These are phyloP conservation scores for Candida tetrigidarum DNA, from an alignment of 1,139 yeast genomes.

Conservation along the genomic window DNA sequence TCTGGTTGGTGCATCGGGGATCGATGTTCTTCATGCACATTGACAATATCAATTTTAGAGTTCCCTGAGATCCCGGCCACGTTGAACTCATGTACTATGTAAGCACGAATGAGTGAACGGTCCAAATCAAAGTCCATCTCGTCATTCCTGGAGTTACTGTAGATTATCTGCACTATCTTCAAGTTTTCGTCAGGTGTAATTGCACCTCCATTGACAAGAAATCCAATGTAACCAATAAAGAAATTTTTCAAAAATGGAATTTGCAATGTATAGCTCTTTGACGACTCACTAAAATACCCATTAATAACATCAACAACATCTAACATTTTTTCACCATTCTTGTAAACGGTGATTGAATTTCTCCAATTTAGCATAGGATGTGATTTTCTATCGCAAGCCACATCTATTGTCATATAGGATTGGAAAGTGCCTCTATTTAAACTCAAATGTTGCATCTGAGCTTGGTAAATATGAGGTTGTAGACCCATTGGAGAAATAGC, in stretches of 20 bases:
- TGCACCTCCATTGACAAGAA: constrained; percentile 34
- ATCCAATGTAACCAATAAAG: constrained; percentile 45
- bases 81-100: constrained; percentile 33
- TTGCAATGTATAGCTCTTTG: constrained; percentile 30
- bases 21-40: constrained; percentile 1
- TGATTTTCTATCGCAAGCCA: constrained; percentile 14
- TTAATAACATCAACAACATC: constrained; percentile 37
- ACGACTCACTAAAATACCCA: constrained; percentile 30
- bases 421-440: constrained; percentile 31
- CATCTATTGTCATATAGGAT: constrained; percentile 33
- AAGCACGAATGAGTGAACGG: constrained; percentile 26
- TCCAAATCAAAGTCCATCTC: constrained; percentile 17
- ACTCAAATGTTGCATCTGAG: constrained; percentile 21
- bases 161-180: constrained; percentile 36
- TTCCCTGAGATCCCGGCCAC: constrained; percentile 16
- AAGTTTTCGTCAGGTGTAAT: constrained; percentile 28
- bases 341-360: constrained; percentile 35
- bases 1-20: background rate
- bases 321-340: constrained; percentile 23
- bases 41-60: constrained; percentile 25
- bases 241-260: constrained; percentile 45
- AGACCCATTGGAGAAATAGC: constrained; percentile 15
- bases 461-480: constrained; percentile 1
- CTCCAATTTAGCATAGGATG: constrained; percentile 36
- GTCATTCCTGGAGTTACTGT: constrained; percentile 19